Conservation (phyloP, 1,284 basidiomycete species). For the Melampsora americana region DNA sequence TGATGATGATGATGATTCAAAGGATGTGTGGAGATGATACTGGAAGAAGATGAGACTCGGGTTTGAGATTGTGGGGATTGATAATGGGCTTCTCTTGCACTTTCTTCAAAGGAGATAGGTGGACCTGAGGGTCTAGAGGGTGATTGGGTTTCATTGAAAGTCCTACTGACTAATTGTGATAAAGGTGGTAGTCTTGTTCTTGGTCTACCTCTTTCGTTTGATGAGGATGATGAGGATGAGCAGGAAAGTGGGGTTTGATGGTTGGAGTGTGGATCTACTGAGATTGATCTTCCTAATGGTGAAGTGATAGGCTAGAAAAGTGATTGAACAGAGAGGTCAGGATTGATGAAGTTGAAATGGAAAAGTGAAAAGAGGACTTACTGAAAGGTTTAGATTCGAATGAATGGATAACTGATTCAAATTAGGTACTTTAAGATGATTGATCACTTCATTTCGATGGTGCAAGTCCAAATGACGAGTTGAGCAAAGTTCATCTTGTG, state of each 20-base stretch:
- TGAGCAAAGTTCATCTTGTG: no score
- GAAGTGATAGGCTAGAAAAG: neutral
- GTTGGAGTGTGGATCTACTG: neutral
- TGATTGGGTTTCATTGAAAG: neutral
- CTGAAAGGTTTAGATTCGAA: neutral
- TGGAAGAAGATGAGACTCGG: neutral
- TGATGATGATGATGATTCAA: neutral
- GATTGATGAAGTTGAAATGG: neutral
- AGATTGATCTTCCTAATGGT: neutral
- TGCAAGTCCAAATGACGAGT: no score
- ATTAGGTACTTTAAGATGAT: no score
- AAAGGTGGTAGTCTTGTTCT: neutral
- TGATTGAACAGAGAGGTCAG: neutral
- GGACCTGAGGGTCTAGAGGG: conserved; percentile 2
- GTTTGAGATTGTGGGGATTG: conserved; percentile 8
- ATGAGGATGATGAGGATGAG: conserved; percentile 3
- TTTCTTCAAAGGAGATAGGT: conserved; percentile 31
- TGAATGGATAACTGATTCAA: no score
- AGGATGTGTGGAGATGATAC: neutral
- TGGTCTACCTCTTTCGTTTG: neutral
- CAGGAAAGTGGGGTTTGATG: neutral
- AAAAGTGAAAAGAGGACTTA: neutral
- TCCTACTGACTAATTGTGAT: neutral
- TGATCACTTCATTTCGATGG: no score
- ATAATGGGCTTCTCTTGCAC: conserved; percentile 19